Evolutionary conservation across 2,329 filamentous ascomycete genomes (phyloP).

Genomic region (Rugonectria rugulosa): DNA sequence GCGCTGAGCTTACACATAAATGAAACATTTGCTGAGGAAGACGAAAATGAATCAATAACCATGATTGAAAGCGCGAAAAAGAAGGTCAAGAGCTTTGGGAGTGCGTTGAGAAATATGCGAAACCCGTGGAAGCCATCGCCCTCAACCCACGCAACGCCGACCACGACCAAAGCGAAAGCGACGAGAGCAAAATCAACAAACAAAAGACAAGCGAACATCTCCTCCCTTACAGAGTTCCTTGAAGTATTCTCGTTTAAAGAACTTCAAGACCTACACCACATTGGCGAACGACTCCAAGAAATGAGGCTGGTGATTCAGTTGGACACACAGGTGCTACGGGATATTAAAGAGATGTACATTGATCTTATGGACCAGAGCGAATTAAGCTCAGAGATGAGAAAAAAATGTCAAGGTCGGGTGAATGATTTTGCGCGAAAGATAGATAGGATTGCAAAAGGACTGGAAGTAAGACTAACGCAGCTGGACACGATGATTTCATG

Average conservation of each 20-base stretch:
- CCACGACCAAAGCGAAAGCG: background rate
- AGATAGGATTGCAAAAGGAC: slow-evolving; percentile 14
- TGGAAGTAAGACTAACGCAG: slow-evolving; percentile 10
- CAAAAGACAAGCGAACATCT: background rate
- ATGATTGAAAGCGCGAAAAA: too few species aligned
- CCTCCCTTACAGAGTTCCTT: background rate
- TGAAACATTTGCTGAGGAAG: background rate
- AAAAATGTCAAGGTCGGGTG: background rate
- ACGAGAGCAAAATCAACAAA: background rate
- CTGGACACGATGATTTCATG: slow-evolving; percentile 14
- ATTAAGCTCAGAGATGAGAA: background rate
- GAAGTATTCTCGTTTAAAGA: slow-evolving; percentile 16
- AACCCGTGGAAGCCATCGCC: too few species aligned
- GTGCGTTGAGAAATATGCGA: too few species aligned
- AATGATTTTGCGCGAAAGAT: slow-evolving; percentile 2
- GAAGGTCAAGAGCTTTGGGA: background rate
- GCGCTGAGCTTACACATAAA: background rate
- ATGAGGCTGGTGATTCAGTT: slow-evolving; percentile 19
- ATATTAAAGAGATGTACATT: slow-evolving; percentile 18
- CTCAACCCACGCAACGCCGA: too few species aligned
- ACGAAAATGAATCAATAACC: background rate
- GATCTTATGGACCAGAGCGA: background rate
- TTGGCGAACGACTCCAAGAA: slow-evolving; percentile 8
- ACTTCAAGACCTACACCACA: slow-evolving; percentile 14
- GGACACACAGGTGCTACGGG: slow-evolving; percentile 9